phyloP scores from a whole-genome alignment of 768 basidiomycete species.

The Pleurotus giganteus region DNA sequence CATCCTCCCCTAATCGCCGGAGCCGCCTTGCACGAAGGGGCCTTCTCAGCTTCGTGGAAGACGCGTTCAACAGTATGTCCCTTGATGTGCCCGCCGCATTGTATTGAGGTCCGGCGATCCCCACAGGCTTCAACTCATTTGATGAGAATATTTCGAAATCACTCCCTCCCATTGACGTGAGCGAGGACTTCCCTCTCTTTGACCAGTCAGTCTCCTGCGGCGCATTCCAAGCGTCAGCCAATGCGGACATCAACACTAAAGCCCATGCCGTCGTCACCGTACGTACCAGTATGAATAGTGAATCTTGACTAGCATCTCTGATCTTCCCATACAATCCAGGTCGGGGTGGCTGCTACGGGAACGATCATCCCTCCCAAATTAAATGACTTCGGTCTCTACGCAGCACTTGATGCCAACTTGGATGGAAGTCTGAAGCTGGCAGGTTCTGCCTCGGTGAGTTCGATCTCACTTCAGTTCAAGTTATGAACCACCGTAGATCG shows the following conservation, averaged over 20 bases:
- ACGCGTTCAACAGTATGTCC: constrained; percentile 10
- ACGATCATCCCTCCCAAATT: constrained; percentile 29
- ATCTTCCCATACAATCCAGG: neutral
- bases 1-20: constrained; percentile 11
- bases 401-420: constrained; percentile 25
- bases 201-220: constrained; percentile 18
- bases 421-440: constrained; percentile 26
- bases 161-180: constrained; percentile 19
- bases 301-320: neutral
- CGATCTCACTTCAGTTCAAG: neutral
- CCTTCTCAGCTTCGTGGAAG: constrained; percentile 16
- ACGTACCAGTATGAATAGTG: neutral
- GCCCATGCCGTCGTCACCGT: constrained; percentile 25
- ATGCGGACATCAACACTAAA: constrained; percentile 16
- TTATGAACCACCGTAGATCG: no score
- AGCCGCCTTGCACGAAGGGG: constrained; percentile 16
- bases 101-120: neutral
- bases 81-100: neutral
- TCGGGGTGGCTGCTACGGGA: constrained; percentile 26
- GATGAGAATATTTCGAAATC: constrained; percentile 17
- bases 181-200: constrained; percentile 20
- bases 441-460: constrained; percentile 24
- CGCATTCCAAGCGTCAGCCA: constrained; percentile 15
- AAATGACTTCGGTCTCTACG: constrained; percentile 24
- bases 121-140: constrained; percentile 17